A percentile compares a stretch with the other conserved stretches of the same genome.
Conservation (phyloP, 345 rosid genomes). For the Eucalyptus curtisii region DNA sequence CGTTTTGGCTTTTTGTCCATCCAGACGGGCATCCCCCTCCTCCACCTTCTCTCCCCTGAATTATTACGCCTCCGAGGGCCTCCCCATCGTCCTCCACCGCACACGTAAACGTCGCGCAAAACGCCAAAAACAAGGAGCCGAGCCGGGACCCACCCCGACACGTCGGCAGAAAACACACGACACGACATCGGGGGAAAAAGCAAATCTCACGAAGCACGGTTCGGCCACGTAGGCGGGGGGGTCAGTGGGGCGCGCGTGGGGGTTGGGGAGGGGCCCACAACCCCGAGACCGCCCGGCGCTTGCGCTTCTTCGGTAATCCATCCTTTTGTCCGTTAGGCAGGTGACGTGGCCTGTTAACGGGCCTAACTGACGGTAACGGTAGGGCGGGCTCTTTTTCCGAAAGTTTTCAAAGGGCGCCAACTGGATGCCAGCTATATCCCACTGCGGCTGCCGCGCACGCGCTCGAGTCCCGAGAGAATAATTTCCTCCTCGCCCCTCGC, state of each 20-base stretch:
- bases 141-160: neutral
- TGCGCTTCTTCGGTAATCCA: neutral
- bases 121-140: neutral
- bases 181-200: neutral
- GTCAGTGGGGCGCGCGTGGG: neutral
- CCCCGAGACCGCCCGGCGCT: neutral
- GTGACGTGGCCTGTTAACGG: constrained; percentile 2
- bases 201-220: neutral
- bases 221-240: neutral
- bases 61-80: neutral
- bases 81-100: neutral
- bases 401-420: neutral
- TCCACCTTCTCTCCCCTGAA: neutral
- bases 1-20: neutral
- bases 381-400: neutral
- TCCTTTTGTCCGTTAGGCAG: constrained; percentile 2
- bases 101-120: neutral
- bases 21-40: neutral
- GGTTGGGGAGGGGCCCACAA: neutral
- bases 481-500: neutral
- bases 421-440: constrained; percentile 43
- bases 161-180: neutral
- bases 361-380: constrained; percentile 8
- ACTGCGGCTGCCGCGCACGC: constrained; percentile 1
- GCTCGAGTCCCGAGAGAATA: constrained; percentile 28